These are phyloP conservation scores for Termitomyces sp. DNA, from an alignment of 768 basidiomycete genomes.

Conservation along the genomic window DNA sequence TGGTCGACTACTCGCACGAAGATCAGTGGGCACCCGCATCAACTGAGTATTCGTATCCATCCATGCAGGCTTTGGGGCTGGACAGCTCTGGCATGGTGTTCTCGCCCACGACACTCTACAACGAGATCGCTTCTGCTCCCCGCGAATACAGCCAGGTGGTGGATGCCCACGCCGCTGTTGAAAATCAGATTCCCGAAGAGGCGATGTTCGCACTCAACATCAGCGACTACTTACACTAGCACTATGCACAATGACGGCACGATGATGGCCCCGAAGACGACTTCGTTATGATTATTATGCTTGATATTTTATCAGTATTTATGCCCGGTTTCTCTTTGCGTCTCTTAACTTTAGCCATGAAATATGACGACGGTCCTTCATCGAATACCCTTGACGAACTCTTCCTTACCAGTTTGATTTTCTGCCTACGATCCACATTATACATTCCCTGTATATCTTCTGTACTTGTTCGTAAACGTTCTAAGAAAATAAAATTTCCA, in stretches of 20 bases:
- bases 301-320: conserved; percentile 1
- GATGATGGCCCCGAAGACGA: background rate
- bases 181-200: conserved; percentile 17
- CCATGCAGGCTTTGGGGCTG: background rate
- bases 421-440: background rate
- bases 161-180: conserved; percentile 1
- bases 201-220: conserved; percentile 27
- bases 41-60: background rate
- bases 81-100: conserved; percentile 11
- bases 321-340: background rate
- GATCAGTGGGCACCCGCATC: conserved; percentile 8
- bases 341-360: background rate
- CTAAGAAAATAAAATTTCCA: background rate
- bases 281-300: background rate
- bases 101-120: conserved; percentile 3
- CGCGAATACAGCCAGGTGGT: conserved; percentile 10
- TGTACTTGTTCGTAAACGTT: background rate
- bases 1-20: background rate
- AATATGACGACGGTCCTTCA: background rate
- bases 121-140: background rate
- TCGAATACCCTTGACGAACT: background rate
- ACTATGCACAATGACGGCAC: conserved; percentile 12
- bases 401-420: background rate
- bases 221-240: conserved; percentile 25
- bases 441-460: background rate